phyloP scores from a whole-genome alignment of 768 basidiomycete species.

The Mycena vulgaris region DNA sequence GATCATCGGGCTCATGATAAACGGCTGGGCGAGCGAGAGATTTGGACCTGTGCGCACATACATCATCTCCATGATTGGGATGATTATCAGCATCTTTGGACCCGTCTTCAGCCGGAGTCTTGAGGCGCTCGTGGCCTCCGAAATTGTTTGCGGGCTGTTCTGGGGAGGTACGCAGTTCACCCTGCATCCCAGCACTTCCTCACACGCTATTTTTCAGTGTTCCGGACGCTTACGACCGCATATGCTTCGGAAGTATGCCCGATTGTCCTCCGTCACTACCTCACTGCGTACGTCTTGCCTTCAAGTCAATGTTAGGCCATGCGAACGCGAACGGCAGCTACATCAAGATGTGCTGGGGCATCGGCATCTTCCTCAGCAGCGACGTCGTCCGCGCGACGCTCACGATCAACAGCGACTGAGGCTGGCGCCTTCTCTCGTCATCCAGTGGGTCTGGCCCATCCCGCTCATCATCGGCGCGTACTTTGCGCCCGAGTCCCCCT shows the following conservation, averaged over 20 bases:
- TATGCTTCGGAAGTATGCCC: conserved; percentile 44
- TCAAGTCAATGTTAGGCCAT: neutral
- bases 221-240: conserved; percentile 43
- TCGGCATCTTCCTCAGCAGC: conserved; percentile 37
- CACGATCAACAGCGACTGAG: conserved; percentile 39
- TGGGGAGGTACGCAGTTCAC: conserved; percentile 34
- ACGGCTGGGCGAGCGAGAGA: conserved; percentile 39
- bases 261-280: conserved; percentile 40
- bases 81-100: conserved; percentile 34
- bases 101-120: conserved; percentile 32
- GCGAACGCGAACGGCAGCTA: too few species aligned
- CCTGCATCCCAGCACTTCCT: neutral
- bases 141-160: conserved; percentile 38
- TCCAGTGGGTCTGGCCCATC: conserved; percentile 43
- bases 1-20: conserved; percentile 40
- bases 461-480: conserved; percentile 37
- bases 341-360: conserved; percentile 44
- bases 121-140: conserved; percentile 27
- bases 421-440: conserved; percentile 42
- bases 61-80: conserved; percentile 38
- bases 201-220: conserved; percentile 30
- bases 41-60: conserved; percentile 40
- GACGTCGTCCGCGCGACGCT: conserved; percentile 41
- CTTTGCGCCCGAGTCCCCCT: conserved; percentile 38
- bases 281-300: conserved; percentile 32